These are phyloP conservation scores for Sphaerulina musiva DNA, from an alignment of 2,329 filamentous ascomycete species.

Conservation along the genomic window DNA sequence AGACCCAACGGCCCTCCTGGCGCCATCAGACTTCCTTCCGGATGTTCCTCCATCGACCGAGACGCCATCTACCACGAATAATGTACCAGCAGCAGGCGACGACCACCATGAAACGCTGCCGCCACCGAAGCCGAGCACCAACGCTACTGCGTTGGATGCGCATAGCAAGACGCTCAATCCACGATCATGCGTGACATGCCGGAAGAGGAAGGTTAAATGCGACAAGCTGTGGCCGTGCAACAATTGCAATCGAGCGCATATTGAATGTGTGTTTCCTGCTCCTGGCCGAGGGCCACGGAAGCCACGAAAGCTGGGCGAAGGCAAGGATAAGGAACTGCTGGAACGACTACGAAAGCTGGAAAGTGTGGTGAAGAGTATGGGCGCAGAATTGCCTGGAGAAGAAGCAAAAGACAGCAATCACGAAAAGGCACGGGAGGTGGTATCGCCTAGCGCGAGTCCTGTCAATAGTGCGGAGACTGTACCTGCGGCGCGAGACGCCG, in stretches of 20 bases:
- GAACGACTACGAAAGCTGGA: conserved; percentile 67
- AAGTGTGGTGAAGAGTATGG: conserved; percentile 61
- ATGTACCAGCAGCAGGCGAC: background rate
- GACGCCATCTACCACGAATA: conserved; percentile 10
- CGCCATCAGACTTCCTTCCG: conserved; percentile 24
- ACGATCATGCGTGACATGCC: conserved; percentile 47
- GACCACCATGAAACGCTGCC: conserved; percentile 2
- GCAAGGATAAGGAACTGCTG: conserved; percentile 56
- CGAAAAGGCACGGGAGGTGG: background rate
- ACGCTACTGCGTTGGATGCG: conserved; percentile 23
- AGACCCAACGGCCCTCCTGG: conserved; percentile 15
- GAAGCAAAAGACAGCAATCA: conserved; percentile 1
- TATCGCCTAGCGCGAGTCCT: background rate
- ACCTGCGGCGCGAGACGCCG: conserved; percentile 1
- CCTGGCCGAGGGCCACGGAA: conserved; percentile 66
- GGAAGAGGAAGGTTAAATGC: conserved; percentile 64
- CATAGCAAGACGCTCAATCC: conserved; percentile 34
- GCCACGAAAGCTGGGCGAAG: conserved; percentile 58
- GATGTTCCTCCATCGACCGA: conserved; percentile 22
- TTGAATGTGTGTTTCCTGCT: conserved; percentile 67
- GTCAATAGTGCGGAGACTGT: background rate
- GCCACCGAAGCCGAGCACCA: conserved; percentile 7
- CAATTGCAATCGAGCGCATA: conserved; percentile 64
- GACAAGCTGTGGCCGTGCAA: conserved; percentile 71
- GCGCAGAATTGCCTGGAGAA: conserved; percentile 36